These are phyloP conservation scores for Bonia amplexicaulis DNA, from an alignment of 176 grass and related monocot species.

Conservation along the genomic window DNA sequence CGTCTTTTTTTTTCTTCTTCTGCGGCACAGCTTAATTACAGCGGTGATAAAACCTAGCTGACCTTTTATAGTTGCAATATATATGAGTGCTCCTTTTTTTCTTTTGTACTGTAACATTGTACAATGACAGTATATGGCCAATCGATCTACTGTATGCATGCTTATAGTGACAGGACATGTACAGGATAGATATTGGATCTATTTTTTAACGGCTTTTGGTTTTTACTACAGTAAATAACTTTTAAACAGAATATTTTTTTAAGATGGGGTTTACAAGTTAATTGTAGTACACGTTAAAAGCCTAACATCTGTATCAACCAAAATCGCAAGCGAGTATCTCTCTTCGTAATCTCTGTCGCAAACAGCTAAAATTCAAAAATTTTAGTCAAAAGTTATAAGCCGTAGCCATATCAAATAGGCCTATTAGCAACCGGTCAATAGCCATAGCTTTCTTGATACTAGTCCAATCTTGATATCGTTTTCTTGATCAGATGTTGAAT, in stretches of 20 bases:
- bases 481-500: background rate
- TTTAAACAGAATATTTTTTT: no score
- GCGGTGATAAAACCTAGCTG: background rate
- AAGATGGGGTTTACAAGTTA: no score
- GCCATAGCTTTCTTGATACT: background rate
- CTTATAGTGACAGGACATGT: background rate
- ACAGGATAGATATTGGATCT: background rate
- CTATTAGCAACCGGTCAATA: background rate
- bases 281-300: no score
- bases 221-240: no score
- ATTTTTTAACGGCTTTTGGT: no score
- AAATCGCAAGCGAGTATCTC: no score
- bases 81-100: background rate
- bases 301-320: no score
- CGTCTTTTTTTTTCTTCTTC: background rate
- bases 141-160: background rate
- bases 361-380: no score
- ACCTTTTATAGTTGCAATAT: background rate
- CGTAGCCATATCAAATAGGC: no score
- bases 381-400: no score
- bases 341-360: no score
- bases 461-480: background rate
- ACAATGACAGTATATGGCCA: background rate
- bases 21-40: constrained; percentile 6
- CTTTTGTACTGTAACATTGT: background rate